Evolutionary conservation across 2,329 filamentous ascomycete species (phyloP).

Genomic region (Leptosphaerulina australis): DNA sequence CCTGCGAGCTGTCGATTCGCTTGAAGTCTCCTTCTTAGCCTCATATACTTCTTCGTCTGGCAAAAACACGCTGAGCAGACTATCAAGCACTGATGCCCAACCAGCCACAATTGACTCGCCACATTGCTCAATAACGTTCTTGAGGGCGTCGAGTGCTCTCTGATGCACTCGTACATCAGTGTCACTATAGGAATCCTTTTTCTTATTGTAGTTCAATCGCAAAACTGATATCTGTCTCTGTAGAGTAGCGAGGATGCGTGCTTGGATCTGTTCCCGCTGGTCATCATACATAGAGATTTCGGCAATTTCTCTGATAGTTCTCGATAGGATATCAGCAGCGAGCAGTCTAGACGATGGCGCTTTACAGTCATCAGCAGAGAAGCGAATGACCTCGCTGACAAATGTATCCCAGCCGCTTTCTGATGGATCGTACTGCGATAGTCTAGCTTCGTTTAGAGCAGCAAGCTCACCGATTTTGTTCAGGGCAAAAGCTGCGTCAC

Average conservation of each 20-base stretch:
- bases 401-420: slow-evolving; percentile 79
- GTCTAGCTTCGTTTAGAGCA: slow-evolving; percentile 58
- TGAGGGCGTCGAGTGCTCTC: slow-evolving; percentile 77
- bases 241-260: slow-evolving; percentile 72
- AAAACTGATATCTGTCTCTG: slow-evolving; percentile 66
- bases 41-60: neutral
- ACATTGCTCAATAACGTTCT: slow-evolving; percentile 82
- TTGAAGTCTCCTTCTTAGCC: neutral
- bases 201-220: slow-evolving; percentile 53
- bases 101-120: slow-evolving; percentile 82
- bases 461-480: slow-evolving; percentile 56
- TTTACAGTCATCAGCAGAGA: slow-evolving; percentile 50
- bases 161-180: slow-evolving; percentile 81
- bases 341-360: slow-evolving; percentile 54
- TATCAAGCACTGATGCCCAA: slow-evolving; percentile 84
- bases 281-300: slow-evolving; percentile 58
- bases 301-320: slow-evolving; percentile 55
- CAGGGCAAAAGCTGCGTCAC: slow-evolving; percentile 56
- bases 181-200: slow-evolving; percentile 64
- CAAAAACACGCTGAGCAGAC: slow-evolving; percentile 80
- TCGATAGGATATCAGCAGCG: slow-evolving; percentile 58
- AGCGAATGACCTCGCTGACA: slow-evolving; percentile 59
- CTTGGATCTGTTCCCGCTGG: slow-evolving; percentile 63
- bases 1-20: neutral
- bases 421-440: slow-evolving; percentile 70